Percentiles rank a stretch among this genome's conserved stretches.
These are phyloP conservation scores for Durotheca rogersii DNA, from an alignment of 495 filamentous ascomycete species.

Conservation along the genomic window DNA sequence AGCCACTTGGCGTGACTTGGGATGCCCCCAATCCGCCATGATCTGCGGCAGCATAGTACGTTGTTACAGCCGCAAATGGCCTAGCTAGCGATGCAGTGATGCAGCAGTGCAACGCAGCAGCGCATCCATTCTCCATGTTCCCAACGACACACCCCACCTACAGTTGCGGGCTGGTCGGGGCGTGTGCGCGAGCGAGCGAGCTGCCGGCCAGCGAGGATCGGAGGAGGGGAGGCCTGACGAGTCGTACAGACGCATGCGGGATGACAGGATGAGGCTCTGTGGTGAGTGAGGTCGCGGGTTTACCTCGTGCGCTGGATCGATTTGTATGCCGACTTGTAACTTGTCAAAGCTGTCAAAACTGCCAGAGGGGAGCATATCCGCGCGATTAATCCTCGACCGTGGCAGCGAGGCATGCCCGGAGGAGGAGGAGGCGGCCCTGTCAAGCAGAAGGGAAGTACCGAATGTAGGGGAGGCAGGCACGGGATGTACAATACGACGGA, in stretches of 20 bases:
- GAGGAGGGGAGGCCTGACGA: conserved; percentile 18
- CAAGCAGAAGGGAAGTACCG: no score
- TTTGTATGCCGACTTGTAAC: no score
- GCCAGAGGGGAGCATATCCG: no score
- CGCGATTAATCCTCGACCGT: no score
- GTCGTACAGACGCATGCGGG: conserved; percentile 21
- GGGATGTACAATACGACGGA: no score
- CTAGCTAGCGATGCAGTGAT: conserved; percentile 26
- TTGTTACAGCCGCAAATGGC: conserved; percentile 30
- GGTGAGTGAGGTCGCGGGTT: no score
- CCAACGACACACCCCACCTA: conserved; percentile 25
- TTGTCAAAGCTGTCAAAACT: no score
- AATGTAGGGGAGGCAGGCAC: no score
- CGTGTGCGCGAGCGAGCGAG: background rate
- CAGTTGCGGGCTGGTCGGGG: conserved; percentile 4
- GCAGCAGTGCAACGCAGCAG: conserved; percentile 15
- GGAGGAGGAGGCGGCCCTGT: no score
- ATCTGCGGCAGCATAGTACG: conserved; percentile 23
- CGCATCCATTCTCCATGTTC: conserved; percentile 28
- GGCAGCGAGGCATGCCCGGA: no score
- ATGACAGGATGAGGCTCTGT: conserved; percentile 37
- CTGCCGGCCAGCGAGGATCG: conserved; percentile 30
- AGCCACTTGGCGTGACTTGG: conserved; percentile 31
- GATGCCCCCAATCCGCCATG: conserved; percentile 20
- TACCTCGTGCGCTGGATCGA: conserved; percentile 24